These are phyloP conservation scores for Phaffomyces antillensis DNA, from an alignment of 805 yeast species.

Conservation along the genomic window DNA sequence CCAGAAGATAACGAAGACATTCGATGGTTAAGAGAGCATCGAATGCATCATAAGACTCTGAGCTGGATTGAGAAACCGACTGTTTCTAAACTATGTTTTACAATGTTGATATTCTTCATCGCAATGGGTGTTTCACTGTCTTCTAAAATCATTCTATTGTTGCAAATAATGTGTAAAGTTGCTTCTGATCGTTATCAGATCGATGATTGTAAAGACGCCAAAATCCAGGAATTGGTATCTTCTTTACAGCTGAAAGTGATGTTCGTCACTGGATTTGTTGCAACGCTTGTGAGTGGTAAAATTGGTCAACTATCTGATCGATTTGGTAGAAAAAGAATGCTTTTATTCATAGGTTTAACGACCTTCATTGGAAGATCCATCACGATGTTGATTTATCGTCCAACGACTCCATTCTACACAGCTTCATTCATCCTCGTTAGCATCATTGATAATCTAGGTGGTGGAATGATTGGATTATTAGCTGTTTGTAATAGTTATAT, in stretches of 20 bases:
- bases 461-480: slow-evolving; percentile 51
- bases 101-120: slow-evolving; percentile 36
- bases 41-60: slow-evolving; percentile 33
- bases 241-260: slow-evolving; percentile 39
- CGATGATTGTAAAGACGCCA: slow-evolving; percentile 29
- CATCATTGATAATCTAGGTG: slow-evolving; percentile 46
- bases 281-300: slow-evolving; percentile 51
- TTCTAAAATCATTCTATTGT: slow-evolving; percentile 30
- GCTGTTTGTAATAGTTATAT: slow-evolving; percentile 63
- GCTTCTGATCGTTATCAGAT: slow-evolving; percentile 25
- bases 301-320: slow-evolving; percentile 59
- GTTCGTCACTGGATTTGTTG: slow-evolving; percentile 36
- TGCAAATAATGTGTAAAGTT: slow-evolving; percentile 22
- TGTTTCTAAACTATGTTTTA: slow-evolving; percentile 38
- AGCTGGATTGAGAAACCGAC: slow-evolving; percentile 57
- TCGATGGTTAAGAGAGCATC: slow-evolving; percentile 43
- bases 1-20: slow-evolving; percentile 26
- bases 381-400: slow-evolving; percentile 24
- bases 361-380: slow-evolving; percentile 18
- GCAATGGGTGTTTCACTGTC: slow-evolving; percentile 33
- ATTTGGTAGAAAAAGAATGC: slow-evolving; percentile 50
- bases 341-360: slow-evolving; percentile 28
- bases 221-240: slow-evolving; percentile 40
- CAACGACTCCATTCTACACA: slow-evolving; percentile 30
- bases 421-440: slow-evolving; percentile 36